phyloP scores from a whole-genome alignment of 2,329 filamentous ascomycete species.

The Scedosporium minutisporum region DNA sequence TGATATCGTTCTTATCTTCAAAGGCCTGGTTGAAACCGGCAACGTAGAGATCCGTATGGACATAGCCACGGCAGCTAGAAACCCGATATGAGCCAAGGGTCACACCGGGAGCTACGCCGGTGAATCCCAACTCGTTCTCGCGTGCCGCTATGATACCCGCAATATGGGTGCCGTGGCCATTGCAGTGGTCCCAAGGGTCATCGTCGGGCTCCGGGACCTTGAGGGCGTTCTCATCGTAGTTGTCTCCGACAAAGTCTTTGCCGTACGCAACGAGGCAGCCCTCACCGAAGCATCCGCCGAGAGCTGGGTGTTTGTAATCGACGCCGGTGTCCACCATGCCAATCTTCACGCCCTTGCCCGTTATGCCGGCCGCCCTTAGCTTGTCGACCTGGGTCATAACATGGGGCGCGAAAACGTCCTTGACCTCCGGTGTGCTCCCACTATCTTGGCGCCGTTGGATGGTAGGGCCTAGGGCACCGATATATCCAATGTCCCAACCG shows the following conservation, averaged over 20 bases:
- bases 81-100: slow-evolving; percentile 47
- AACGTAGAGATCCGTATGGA: slow-evolving; percentile 46
- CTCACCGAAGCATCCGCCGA: slow-evolving; percentile 54
- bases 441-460: slow-evolving; percentile 1
- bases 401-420: slow-evolving; percentile 37
- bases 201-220: slow-evolving; percentile 24
- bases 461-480: slow-evolving; percentile 25
- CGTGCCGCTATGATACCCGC: slow-evolving; percentile 54
- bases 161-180: slow-evolving; percentile 52
- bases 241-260: slow-evolving; percentile 49
- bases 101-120: slow-evolving; percentile 47
- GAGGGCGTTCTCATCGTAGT: slow-evolving; percentile 30
- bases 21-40: slow-evolving; percentile 50
- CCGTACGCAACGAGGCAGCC: slow-evolving; percentile 50
- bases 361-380: slow-evolving; percentile 36
- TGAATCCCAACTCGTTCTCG: slow-evolving; percentile 36
- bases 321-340: slow-evolving; percentile 45
- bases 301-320: slow-evolving; percentile 53
- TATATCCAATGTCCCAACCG: slow-evolving; percentile 33
- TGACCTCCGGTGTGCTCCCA: slow-evolving; percentile 10
- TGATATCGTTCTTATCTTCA: slow-evolving; percentile 46
- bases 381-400: slow-evolving; percentile 48
- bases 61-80: slow-evolving; percentile 42
- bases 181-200: slow-evolving; percentile 44
- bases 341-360: slow-evolving; percentile 42